Percentiles rank a stretch among this genome's conserved stretches.
Evolutionary conservation across 1,284 basidiomycete genomes (phyloP).

Genomic region (Papiliotrema terrestris): DNA sequence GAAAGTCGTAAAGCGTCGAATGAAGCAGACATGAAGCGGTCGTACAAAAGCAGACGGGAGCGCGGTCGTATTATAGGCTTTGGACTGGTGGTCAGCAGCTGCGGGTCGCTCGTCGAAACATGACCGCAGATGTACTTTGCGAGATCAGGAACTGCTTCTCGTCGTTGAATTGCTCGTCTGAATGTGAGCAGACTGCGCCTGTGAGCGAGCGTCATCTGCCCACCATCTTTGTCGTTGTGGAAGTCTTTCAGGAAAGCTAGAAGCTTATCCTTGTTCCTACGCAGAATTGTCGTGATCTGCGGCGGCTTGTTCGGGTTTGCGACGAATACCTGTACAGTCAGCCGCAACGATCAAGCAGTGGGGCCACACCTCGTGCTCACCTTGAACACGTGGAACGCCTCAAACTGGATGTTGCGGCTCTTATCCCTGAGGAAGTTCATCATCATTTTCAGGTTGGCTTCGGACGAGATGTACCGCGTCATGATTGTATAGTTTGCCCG

Average conservation of each 20-base stretch:
- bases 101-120: background rate
- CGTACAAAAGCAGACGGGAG: background rate
- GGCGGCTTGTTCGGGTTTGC: conserved; percentile 98
- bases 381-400: conserved; percentile 99
- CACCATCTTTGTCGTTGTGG: conserved; percentile 96
- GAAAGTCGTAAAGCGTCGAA: too few relatives aligned
- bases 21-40: too few relatives aligned
- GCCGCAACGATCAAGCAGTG: background rate
- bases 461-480: conserved; percentile 91
- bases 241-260: conserved; percentile 85
- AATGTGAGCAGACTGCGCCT: background rate
- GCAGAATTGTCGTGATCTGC: conserved; percentile 85
- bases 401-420: conserved; percentile 99
- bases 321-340: conserved; percentile 78
- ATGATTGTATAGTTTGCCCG: conserved; percentile 97
- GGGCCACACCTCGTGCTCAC: conserved; percentile 51
- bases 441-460: conserved; percentile 97
- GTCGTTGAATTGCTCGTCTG: conserved; percentile 94
- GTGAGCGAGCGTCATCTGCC: conserved; percentile 29
- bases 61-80: conserved; percentile 11
- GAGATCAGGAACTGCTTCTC: conserved; percentile 95
- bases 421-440: conserved; percentile 98
- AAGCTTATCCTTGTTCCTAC: conserved; percentile 91
- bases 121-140: conserved; percentile 57
- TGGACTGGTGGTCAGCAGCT: conserved; percentile 13